Evolutionary conservation across 225 moss, liverwort and hornwort genomes (phyloP).

Genomic region (Climacium dendroides): DNA sequence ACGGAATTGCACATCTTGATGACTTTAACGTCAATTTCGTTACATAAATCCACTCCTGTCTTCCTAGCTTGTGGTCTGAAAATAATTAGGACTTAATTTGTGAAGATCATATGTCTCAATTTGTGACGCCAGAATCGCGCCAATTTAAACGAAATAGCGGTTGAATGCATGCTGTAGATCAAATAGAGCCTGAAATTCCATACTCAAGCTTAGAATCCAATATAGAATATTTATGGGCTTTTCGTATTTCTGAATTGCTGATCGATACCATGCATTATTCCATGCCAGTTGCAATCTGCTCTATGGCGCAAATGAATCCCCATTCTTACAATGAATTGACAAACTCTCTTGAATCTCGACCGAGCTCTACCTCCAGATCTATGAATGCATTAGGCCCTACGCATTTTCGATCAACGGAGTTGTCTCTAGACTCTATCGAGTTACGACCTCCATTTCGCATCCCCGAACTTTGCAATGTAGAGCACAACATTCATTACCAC

Average conservation of each 20-base stretch:
- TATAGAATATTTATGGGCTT: not conserved
- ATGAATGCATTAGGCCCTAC: not conserved
- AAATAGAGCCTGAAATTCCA: not conserved
- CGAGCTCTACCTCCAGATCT: not conserved
- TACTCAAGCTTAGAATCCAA: not conserved
- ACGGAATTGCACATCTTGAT: not conserved
- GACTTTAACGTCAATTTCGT: not conserved
- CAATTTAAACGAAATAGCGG: not conserved
- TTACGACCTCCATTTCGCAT: not conserved
- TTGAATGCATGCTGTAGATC: not conserved
- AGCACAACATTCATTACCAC: not conserved
- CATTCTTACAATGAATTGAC: not conserved
- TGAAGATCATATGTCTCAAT: not conserved
- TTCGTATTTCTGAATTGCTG: not conserved
- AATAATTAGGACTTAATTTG: not conserved
- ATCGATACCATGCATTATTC: not conserved
- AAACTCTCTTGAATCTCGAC: not conserved
- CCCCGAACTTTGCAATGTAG: not conserved
- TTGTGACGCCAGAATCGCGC: not conserved
- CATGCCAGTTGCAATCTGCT: not conserved
- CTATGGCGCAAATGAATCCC: not conserved
- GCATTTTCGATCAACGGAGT: not conserved
- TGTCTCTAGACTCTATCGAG: not conserved
- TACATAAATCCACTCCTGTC: not conserved
- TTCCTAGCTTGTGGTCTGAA: not conserved